Percentiles rank a stretch among this genome's conserved stretches.
Conservation (phyloP, 2,329 filamentous ascomycete species). For the Monosporascus sp. region DNA sequence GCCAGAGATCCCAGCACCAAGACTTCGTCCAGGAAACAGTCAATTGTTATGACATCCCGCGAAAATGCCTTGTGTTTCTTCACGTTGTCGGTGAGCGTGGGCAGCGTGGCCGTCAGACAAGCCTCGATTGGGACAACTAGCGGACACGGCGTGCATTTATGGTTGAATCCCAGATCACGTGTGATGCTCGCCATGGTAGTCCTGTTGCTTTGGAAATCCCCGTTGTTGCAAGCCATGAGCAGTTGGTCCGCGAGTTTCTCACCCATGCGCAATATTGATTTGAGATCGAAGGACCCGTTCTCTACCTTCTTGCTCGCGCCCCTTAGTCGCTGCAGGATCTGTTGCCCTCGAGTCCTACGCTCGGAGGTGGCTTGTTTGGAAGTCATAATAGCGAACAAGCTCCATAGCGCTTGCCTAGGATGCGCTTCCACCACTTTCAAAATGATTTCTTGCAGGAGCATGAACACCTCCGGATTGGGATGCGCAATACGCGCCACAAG, state of each 20-base stretch:
- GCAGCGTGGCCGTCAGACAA: constrained; percentile 77
- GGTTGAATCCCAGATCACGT: constrained; percentile 75
- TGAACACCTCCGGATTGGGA: constrained; percentile 71
- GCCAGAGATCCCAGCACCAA: constrained; percentile 86
- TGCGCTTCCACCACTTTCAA: constrained; percentile 80
- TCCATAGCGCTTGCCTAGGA: constrained; percentile 89
- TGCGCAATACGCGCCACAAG: constrained; percentile 95
- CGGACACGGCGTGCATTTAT: constrained; percentile 74
- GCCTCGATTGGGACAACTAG: constrained; percentile 87
- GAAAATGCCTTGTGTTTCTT: constrained; percentile 83
- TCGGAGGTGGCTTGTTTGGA: constrained; percentile 62
- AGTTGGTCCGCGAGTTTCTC: constrained; percentile 81
- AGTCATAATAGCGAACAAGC: constrained; percentile 79
- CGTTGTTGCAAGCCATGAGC: constrained; percentile 72
- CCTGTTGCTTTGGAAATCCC: constrained; percentile 63
- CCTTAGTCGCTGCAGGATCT: constrained; percentile 47
- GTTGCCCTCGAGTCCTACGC: constrained; percentile 49
- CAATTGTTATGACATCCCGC: constrained; percentile 78
- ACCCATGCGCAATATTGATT: constrained; percentile 66
- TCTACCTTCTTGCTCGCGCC: constrained; percentile 47
- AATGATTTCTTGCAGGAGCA: constrained; percentile 72
- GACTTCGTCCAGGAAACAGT: constrained; percentile 78
- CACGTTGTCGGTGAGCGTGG: constrained; percentile 64
- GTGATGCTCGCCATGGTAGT: constrained; percentile 67
- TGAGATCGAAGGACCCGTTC: constrained; percentile 54